Evolutionary conservation across 495 filamentous ascomycete species (phyloP).

Genomic region (Trichoderma erinaceum): DNA sequence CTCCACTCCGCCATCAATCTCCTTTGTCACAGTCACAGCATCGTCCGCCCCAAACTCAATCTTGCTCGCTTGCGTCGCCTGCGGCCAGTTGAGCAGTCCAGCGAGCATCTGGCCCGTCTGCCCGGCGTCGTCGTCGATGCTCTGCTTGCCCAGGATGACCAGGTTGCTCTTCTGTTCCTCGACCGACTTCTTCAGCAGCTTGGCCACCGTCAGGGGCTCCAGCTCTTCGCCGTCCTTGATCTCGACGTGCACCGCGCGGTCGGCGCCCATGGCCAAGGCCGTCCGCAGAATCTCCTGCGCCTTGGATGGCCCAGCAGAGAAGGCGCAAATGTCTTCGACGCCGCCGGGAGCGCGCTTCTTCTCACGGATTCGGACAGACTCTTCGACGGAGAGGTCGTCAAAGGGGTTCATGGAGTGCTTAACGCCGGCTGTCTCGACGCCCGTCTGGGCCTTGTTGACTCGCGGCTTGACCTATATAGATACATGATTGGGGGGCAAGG

Average conservation of each 20-base stretch:
- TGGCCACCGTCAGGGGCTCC: conserved; percentile 89
- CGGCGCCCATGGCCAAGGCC: conserved; percentile 98
- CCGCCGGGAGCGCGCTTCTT: conserved; percentile 51
- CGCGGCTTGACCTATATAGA: conserved; percentile 80
- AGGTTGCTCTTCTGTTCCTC: conserved; percentile 79
- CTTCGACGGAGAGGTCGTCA: conserved; percentile 96
- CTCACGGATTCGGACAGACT: conserved; percentile 88
- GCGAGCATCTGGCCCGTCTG: conserved; percentile 99
- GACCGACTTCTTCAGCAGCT: conserved; percentile 73
- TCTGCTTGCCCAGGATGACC: conserved; percentile 93
- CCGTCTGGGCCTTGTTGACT: conserved; percentile 93
- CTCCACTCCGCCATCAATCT: conserved; percentile 94
- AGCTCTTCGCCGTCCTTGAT: conserved; percentile 57
- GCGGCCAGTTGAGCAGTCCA: conserved; percentile 82
- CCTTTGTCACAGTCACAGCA: conserved; percentile 66
- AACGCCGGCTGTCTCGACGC: conserved; percentile 81
- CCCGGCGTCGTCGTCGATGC: conserved; percentile 89
- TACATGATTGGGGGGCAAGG: no score
- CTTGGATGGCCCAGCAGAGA: conserved; percentile 84
- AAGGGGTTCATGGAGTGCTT: conserved; percentile 99
- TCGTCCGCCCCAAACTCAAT: conserved; percentile 62
- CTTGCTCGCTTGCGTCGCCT: conserved; percentile 87
- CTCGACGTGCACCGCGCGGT: conserved; percentile 81
- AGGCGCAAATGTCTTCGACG: conserved; percentile 84
- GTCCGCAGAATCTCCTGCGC: conserved; percentile 81